Conservation (phyloP, 1,284 basidiomycete genomes). For the Phylloboletellus chloephorus region DNA sequence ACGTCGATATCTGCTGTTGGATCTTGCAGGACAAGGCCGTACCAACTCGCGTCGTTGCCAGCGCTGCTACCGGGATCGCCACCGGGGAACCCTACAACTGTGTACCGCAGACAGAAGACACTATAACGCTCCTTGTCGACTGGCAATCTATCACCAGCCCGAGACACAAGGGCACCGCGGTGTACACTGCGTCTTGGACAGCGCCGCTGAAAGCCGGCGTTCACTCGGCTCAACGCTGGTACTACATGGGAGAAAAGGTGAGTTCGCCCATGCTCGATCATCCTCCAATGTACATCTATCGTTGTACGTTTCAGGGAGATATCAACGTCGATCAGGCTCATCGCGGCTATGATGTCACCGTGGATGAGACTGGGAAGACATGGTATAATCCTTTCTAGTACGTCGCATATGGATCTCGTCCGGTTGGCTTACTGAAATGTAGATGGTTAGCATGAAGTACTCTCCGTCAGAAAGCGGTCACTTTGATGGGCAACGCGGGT, state of each 20-base stretch:
- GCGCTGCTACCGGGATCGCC: constrained; percentile 85
- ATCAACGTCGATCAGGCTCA: constrained; percentile 90
- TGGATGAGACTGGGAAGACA: constrained; percentile 77
- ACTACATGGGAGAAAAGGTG: constrained; percentile 89
- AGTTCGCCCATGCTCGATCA: constrained; percentile 9
- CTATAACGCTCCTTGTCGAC: constrained; percentile 90
- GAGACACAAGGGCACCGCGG: constrained; percentile 70
- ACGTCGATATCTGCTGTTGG: constrained; percentile 91
- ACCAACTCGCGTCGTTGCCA: constrained; percentile 82
- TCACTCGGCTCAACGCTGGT: constrained; percentile 89
- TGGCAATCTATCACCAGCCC: constrained; percentile 76
- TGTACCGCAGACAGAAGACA: constrained; percentile 83
- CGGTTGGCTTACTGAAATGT: constrained; percentile 11
- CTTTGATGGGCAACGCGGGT: constrained; percentile 90
- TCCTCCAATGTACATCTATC: constrained; percentile 1
- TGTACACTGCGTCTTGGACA: constrained; percentile 91
- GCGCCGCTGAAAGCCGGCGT: constrained; percentile 73
- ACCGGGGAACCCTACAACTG: constrained; percentile 82
- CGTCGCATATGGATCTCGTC: constrained; percentile 27
- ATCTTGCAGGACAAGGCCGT: constrained; percentile 77
- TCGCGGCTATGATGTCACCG: constrained; percentile 83
- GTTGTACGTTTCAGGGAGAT: constrained; percentile 58
- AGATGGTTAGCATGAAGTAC: constrained; percentile 74
- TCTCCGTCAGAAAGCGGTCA: constrained; percentile 86
- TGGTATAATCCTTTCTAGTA: constrained; percentile 91